A percentile compares a stretch with the other conserved stretches of the same genome.
phyloP scores from a whole-genome alignment of 768 basidiomycete species.

The Auriscalpium orientale region DNA sequence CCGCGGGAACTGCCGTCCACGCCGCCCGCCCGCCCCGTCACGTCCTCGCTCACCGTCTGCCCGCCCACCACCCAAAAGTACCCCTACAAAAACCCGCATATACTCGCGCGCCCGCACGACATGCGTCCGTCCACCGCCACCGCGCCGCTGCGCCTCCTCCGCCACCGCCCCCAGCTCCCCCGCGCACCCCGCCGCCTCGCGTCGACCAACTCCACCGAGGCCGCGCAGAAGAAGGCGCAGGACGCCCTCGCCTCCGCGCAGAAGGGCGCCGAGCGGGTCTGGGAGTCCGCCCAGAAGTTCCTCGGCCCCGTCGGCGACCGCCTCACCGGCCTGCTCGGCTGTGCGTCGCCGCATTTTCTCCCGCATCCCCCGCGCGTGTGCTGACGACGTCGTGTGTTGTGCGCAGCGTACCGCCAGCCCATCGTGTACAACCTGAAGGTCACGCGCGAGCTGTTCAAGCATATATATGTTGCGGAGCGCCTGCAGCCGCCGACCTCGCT shows the following conservation, averaged over 20 bases:
- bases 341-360: conserved; percentile 26
- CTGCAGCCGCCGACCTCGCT: conserved; percentile 60
- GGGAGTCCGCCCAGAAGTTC: conserved; percentile 41
- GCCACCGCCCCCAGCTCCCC: conserved; percentile 1
- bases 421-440: conserved; percentile 75
- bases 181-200: conserved; percentile 2
- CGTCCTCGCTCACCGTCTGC: neutral
- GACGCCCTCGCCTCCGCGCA: conserved; percentile 54
- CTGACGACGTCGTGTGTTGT: neutral
- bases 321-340: conserved; percentile 49
- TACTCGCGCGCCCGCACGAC: no score
- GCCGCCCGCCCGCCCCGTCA: neutral
- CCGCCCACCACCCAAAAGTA: neutral
- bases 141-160: neutral
- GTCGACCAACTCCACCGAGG: conserved; percentile 25
- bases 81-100: neutral
- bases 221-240: conserved; percentile 64
- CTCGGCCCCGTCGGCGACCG: conserved; percentile 45
- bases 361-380: neutral
- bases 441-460: conserved; percentile 57
- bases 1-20: neutral
- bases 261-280: conserved; percentile 46
- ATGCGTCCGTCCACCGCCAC: neutral
- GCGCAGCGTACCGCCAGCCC: conserved; percentile 66
- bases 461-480: conserved; percentile 45